Base-by-base conservation (phyloP, 1,284 basidiomycete species). In the Moniliophthora roreri region DNA sequence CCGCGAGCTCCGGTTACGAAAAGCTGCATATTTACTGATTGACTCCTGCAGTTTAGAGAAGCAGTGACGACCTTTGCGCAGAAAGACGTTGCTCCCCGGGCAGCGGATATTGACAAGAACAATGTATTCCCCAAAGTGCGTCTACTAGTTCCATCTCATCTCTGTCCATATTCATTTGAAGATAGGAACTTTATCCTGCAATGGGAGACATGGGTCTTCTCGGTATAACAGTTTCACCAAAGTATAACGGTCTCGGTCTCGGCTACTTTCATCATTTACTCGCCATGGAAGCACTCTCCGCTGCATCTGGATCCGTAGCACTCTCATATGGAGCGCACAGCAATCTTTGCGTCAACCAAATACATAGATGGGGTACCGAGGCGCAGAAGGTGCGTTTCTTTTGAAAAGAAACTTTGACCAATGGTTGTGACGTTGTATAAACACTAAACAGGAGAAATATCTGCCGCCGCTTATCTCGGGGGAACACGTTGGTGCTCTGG, bases 261-360 rank as follows among this genome's bases (percentile, higher is more conserved):
- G 91, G 91, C 5, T 97, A 96, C 71, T 79, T 95, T 54, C 84
- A 93, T 55, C 94, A 97, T 69, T 88, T 89, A 1, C 78, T 97
- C 44, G 93, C 91, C 3, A 95, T 96, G 93, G 93, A 97, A 72
- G 90, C 92, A 61, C 76, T 98, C 51, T 95, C 93, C 23, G 77
- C 86, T 24, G 91, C 92, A 6, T 95, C 93, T 5, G 95, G 93
- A 20, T 93, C 91, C 2, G 87, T 98, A 32, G 95, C 89, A 1
- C 81, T 98, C 9, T 94, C 91, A 2, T 98, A 98, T 62, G 95
- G 94, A 51, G 94, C 95, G 10, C 95, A 98, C 66, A 95, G 93
- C 4, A 96, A 94, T 67, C 78, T 93, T 18, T 94, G 93, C 68
- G 86, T 89, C 20, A 95, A 95, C 69, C 91, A 95, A 73, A 92